phyloP scores from a whole-genome alignment of 495 filamentous ascomycete species.

The Penicillium diatomitis region DNA sequence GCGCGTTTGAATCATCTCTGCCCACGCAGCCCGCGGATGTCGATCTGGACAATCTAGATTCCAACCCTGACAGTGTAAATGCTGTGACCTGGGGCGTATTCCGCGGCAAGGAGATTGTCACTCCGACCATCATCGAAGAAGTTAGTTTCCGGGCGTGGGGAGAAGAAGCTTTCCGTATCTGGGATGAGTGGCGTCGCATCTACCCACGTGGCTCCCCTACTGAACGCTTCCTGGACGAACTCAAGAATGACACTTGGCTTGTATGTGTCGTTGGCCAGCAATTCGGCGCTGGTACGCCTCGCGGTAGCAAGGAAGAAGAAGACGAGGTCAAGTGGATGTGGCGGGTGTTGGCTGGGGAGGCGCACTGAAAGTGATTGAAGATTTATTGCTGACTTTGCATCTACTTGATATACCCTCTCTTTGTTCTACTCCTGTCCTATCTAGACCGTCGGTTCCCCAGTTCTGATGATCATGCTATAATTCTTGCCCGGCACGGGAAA shows the following conservation, averaged over 20 bases:
- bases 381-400: constrained; percentile 2
- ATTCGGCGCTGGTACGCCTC: constrained; percentile 44
- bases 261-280: constrained; percentile 88
- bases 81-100: constrained; percentile 97
- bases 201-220: constrained; percentile 61
- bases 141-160: constrained; percentile 91
- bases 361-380: constrained; percentile 4
- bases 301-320: constrained; percentile 35
- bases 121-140: constrained; percentile 95
- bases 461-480: neutral
- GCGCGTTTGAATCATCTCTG: constrained; percentile 61
- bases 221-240: constrained; percentile 54
- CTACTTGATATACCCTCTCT: constrained; percentile 13
- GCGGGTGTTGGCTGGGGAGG: constrained; percentile 27
- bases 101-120: constrained; percentile 92
- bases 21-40: constrained; percentile 22
- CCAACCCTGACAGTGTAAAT: constrained; percentile 56
- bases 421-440: neutral
- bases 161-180: constrained; percentile 93
- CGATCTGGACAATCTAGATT: constrained; percentile 25
- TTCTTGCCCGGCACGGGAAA: constrained; percentile 3
- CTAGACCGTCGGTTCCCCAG: neutral
- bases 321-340: constrained; percentile 38
- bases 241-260: constrained; percentile 68
- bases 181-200: constrained; percentile 85